A percentile compares a stretch with the other conserved stretches of the same genome.
These are phyloP conservation scores for Encephalitozoon romaleae DNA, from an alignment of 371 early-diverging fungal species.

Conservation along the genomic window DNA sequence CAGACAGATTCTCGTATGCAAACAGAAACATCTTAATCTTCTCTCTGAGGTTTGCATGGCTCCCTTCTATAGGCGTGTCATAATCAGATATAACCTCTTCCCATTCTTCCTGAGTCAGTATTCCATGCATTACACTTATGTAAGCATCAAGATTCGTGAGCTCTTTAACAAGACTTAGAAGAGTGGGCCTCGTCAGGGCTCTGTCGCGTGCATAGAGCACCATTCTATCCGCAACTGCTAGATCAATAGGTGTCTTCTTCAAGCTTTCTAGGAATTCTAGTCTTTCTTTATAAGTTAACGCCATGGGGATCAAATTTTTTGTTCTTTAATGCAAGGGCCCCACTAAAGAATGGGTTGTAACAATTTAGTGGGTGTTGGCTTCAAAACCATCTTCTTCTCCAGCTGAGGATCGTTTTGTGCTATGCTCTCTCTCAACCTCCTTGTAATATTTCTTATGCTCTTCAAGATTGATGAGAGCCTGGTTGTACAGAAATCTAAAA, in stretches of 20 bases:
- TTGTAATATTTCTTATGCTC: background rate
- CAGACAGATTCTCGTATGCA: conserved; percentile 8
- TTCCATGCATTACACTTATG: conserved; percentile 18
- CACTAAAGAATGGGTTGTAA: too few species aligned
- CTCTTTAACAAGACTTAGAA: conserved; percentile 5
- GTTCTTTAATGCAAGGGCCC: background rate
- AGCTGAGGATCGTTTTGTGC: background rate
- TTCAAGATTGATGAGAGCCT: background rate
- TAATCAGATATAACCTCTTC: conserved; percentile 11
- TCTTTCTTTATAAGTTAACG: conserved; percentile 7
- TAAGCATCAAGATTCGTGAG: conserved; percentile 27
- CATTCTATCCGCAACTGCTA: background rate
- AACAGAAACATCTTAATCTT: conserved; percentile 11
- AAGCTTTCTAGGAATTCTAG: background rate
- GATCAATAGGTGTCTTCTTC: background rate
- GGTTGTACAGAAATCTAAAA: conserved; percentile 7
- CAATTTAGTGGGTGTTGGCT: background rate
- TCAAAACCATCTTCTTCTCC: background rate
- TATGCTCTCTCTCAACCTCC: background rate
- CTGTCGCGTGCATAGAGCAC: background rate
- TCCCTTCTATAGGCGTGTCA: conserved; percentile 32
- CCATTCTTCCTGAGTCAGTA: conserved; percentile 28
- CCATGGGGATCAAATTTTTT: conserved; percentile 9
- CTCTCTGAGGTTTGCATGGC: conserved; percentile 14
- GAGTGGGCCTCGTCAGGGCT: background rate